A percentile compares a stretch with the other conserved stretches of the same genome.
These are phyloP conservation scores for Galeopsis tetrahit DNA, from an alignment of 257 asterid genomes.

Conservation along the genomic window DNA sequence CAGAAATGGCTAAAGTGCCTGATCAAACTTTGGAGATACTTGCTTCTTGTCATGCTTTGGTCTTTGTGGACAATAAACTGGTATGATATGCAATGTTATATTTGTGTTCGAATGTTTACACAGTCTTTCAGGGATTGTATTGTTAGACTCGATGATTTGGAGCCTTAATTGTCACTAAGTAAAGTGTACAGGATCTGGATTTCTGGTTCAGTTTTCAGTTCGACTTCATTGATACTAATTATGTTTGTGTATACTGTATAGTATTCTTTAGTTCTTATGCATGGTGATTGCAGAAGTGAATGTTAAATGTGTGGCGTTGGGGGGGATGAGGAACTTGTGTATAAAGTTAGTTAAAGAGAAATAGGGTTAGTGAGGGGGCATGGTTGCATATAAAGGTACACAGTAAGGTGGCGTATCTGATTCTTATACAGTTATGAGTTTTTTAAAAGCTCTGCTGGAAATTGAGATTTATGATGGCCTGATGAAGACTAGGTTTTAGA, in stretches of 20 bases:
- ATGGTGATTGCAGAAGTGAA: constrained; percentile 20
- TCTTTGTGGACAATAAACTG: constrained; percentile 98
- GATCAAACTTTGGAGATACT: constrained; percentile 78
- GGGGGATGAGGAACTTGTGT: neutral
- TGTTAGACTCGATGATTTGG: constrained; percentile 6
- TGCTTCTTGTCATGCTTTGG: constrained; percentile 98
- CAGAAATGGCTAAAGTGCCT: constrained; percentile 71
- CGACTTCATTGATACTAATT: neutral
- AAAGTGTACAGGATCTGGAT: constrained; percentile 1
- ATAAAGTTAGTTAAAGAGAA: neutral
- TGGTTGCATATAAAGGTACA: neutral
- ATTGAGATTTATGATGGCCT: constrained; percentile 10
- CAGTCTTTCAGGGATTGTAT: constrained; percentile 12
- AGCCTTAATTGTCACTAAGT: constrained; percentile 21
- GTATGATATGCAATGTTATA: constrained; percentile 43
- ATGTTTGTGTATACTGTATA: neutral
- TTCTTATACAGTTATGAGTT: neutral
- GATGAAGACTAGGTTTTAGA: neutral
- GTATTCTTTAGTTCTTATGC: neutral
- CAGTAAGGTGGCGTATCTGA: neutral
- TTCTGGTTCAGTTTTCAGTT: constrained; percentile 10
- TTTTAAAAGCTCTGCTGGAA: neutral
- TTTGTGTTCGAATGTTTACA: neutral
- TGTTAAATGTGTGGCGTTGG: neutral
- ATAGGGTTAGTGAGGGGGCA: neutral